A percentile compares a stretch with the other conserved stretches of the same genome.
Conservation (phyloP, 2,329 filamentous ascomycete genomes). For the Exophiala bonariae region DNA sequence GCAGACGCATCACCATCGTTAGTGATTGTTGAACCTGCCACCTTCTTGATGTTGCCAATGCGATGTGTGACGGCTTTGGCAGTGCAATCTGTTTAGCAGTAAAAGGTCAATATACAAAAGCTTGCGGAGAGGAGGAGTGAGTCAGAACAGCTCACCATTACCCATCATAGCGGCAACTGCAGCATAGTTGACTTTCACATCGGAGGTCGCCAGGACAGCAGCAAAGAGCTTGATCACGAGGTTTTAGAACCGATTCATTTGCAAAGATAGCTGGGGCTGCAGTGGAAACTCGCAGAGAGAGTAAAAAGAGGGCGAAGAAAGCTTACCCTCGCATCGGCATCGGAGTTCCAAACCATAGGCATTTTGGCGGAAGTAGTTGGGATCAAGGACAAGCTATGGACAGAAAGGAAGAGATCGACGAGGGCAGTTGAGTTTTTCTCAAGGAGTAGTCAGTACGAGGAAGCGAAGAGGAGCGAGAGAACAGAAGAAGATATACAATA, state of each 20-base stretch:
- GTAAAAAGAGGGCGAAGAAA: neutral
- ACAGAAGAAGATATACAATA: neutral
- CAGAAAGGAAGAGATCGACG: neutral
- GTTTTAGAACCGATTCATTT: neutral
- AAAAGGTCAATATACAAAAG: too few relatives aligned
- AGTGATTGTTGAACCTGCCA: neutral
- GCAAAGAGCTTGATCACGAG: slow-evolving; percentile 9
- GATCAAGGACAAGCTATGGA: neutral
- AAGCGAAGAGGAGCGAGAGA: neutral
- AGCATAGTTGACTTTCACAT: slow-evolving; percentile 6
- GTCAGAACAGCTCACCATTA: slow-evolving; percentile 6
- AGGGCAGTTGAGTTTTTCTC: neutral
- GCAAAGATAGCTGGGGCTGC: neutral
- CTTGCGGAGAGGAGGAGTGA: too few relatives aligned
- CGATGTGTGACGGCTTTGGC: slow-evolving; percentile 15
- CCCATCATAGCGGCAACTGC: slow-evolving; percentile 12
- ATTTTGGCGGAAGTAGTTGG: slow-evolving; percentile 10
- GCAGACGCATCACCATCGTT: neutral
- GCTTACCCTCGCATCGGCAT: slow-evolving; percentile 20
- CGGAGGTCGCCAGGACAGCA: slow-evolving; percentile 9
- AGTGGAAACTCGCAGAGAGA: neutral
- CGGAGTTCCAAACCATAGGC: slow-evolving; percentile 19
- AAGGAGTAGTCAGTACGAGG: neutral
- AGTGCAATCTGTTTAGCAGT: slow-evolving; percentile 17
- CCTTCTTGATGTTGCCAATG: slow-evolving; percentile 3